Conservation (phyloP, 2,329 filamentous ascomycete genomes). For the Cordyceps militaris region DNA sequence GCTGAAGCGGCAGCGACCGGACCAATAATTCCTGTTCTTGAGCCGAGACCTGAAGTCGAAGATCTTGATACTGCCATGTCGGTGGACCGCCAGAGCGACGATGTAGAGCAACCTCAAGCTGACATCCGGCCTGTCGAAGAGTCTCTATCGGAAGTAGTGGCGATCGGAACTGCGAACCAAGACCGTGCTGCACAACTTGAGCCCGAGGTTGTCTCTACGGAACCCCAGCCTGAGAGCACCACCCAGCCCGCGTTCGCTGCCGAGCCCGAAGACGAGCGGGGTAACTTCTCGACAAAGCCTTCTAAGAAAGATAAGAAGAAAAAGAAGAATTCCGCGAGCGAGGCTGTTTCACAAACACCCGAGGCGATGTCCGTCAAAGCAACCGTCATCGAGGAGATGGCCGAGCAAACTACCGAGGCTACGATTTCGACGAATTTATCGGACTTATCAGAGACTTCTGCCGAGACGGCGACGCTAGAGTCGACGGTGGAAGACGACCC, state of each 20-base stretch:
- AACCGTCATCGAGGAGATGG: too few species aligned
- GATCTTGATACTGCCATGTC: background rate
- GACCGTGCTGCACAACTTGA: slow-evolving; percentile 15
- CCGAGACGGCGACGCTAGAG: background rate
- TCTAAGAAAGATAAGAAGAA: slow-evolving; percentile 27
- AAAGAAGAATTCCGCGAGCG: slow-evolving; percentile 15
- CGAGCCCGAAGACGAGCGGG: slow-evolving; percentile 24
- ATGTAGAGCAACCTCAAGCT: background rate
- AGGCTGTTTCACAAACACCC: background rate
- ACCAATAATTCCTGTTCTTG: background rate
- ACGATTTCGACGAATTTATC: background rate
- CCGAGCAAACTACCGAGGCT: background rate
- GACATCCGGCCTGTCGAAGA: background rate
- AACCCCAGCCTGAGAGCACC: slow-evolving; percentile 15
- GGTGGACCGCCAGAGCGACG: background rate
- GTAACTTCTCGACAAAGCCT: slow-evolving; percentile 23
- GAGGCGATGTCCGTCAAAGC: background rate
- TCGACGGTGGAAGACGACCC: background rate
- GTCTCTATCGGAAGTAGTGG: background rate
- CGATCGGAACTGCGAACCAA: background rate
- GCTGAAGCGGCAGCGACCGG: background rate
- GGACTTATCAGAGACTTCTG: background rate
- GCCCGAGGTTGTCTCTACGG: slow-evolving; percentile 14
- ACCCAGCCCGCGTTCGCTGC: slow-evolving; percentile 18
- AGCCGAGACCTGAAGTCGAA: background rate